These are phyloP conservation scores for Alternaria sp. DNA, from an alignment of 2,329 filamentous ascomycete genomes.

Conservation along the genomic window DNA sequence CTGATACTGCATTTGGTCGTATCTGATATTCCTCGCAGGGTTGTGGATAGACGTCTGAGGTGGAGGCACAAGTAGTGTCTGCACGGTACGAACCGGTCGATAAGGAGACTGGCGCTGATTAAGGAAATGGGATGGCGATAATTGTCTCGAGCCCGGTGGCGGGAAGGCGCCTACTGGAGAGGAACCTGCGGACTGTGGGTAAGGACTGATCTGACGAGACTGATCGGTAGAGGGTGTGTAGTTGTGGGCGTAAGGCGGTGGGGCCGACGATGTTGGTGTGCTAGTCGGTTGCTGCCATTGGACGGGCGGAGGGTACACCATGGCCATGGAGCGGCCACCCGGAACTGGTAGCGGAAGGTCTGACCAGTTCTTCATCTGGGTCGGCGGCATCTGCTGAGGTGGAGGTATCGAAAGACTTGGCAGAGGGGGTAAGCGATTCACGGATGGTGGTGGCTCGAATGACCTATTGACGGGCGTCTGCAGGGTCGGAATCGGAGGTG, in stretches of 20 bases:
- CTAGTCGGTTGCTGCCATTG: slow-evolving; percentile 58
- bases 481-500: slow-evolving; percentile 43
- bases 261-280: slow-evolving; percentile 42
- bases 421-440: slow-evolving; percentile 67
- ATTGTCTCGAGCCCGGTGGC: slow-evolving; percentile 69
- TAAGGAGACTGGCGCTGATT: slow-evolving; percentile 91
- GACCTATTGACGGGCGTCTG: slow-evolving; percentile 44
- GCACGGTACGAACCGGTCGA: slow-evolving; percentile 85
- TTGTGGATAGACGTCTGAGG: slow-evolving; percentile 77
- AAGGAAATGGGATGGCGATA: slow-evolving; percentile 87
- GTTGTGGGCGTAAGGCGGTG: slow-evolving; percentile 34
- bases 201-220: slow-evolving; percentile 61
- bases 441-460: slow-evolving; percentile 45
- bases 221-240: slow-evolving; percentile 43
- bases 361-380: slow-evolving; percentile 50
- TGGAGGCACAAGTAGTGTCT: slow-evolving; percentile 88
- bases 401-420: slow-evolving; percentile 75
- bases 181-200: slow-evolving; percentile 59
- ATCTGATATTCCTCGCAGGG: slow-evolving; percentile 51
- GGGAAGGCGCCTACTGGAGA: slow-evolving; percentile 76
- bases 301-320: slow-evolving; percentile 70
- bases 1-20: slow-evolving; percentile 60
- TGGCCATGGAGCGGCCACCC: slow-evolving; percentile 73
- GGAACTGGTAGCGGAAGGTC: slow-evolving; percentile 58
- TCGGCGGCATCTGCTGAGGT: slow-evolving; percentile 37